Base-by-base conservation (phyloP, 768 basidiomycete genomes). In the Amylocystis lapponica region DNA sequence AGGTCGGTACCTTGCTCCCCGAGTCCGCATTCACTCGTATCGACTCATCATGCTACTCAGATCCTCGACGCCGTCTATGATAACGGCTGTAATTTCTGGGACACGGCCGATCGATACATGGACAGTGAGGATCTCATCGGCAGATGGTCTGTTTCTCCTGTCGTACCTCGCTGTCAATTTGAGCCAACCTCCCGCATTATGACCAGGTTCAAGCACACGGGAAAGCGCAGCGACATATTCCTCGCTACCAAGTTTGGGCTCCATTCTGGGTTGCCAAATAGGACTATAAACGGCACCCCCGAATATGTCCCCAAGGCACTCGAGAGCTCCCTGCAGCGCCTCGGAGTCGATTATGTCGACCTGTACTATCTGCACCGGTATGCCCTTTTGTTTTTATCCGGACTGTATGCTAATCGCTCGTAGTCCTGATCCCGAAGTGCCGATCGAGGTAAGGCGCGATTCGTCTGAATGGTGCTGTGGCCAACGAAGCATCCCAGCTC, bases 171-270 rank as follows among this genome's bases (percentile, higher is more conserved):
- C 9, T 14, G 12, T 19, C 6, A 26, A n/a, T 3, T 13, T 34
- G 1, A 27, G 38, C 43, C 36, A 44, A n/a, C n/a, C n/a, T n/a
- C n/a, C n/a, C n/a, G n/a, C n/a, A 29, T 39, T 32, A 31, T n/a
- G 35, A 23, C 1, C 49, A 72, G 75, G 76, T 74, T 80, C 57
- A 67, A 70, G 47, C 61, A 63, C 12, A 75, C 71, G 9, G 76
- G 76, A 7, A 75, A 74, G 42, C 64, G 76, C 25, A 49, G 63
- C 16, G 63, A 74, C 12, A 75, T 78, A 16, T 83, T 82, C 61
- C 66, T 84, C 16, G 78, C 79, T 2, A 81, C 79, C 16, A 83
- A 84, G 56, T 75, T 74, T 35, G 74, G 74, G 12, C 10, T 60
- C 21, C 39, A 47, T 62, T 56, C 17, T 59, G 65, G 45, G 55